Evolutionary conservation across 768 basidiomycete species (phyloP), one percentile per base, ranked within the genome.

Genomic region (Collybiopsis luxurians): DNA sequence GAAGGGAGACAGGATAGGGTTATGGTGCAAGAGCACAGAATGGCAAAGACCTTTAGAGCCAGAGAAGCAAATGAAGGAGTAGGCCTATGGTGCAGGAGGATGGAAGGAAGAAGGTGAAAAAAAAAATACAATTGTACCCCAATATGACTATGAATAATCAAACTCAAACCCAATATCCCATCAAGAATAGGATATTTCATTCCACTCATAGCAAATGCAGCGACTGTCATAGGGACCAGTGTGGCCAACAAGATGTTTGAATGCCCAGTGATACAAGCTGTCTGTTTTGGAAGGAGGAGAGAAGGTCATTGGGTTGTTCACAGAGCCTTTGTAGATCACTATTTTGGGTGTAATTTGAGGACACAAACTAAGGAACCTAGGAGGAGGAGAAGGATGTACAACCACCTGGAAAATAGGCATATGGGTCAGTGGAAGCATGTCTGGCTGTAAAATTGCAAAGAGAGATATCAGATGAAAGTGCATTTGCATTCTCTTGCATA

Each of bases 61-160:
- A n/a, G n/a, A n/a, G n/a, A n/a, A n/a, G n/a, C n/a, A n/a, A n/a
- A n/a, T n/a, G n/a, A n/a, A n/a, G n/a, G n/a, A n/a, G n/a, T n/a
- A n/a, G n/a, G n/a, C n/a, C n/a, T n/a, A n/a, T n/a, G n/a, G n/a
- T n/a, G n/a, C n/a, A n/a, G n/a, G n/a, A n/a, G n/a, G n/a, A n/a
- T n/a, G n/a, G n/a, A 30, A 9, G 15, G 9, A 50, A 10, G 44
- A 10, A 11, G 10, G 44, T 12, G 23, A 46, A 39, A 53, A n/a
- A n/a, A n/a, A n/a, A n/a, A n/a, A n/a, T n/a, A n/a, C n/a, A n/a
- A n/a, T 26, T 85, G 40, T 65, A 92, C 95, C 54, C 95, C 96
- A 60, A 99, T 91, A 69, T 99, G 95, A 72, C 89, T 92, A 77
- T 98, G 97, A 69, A 98, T 85, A 61, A 98, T 82, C 66, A 99